Percentiles rank a stretch among this genome's conserved stretches.
phyloP scores from a whole-genome alignment of 2,329 filamentous ascomycete species.

The Fusarium heterosporum region DNA sequence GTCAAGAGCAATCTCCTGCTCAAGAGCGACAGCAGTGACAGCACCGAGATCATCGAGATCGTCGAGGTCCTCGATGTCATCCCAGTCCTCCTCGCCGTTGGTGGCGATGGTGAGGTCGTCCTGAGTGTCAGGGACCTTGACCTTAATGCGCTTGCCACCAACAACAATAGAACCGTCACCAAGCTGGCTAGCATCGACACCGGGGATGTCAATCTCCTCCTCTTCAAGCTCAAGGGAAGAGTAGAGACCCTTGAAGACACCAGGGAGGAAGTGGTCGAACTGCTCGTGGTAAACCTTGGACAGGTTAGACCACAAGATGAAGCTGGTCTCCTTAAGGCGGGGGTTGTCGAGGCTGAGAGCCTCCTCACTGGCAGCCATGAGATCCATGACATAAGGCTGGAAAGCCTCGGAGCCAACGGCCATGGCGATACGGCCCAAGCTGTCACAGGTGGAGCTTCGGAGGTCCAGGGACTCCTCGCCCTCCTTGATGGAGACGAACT shows the following conservation, averaged over 20 bases:
- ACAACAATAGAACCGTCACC: constrained; percentile 82
- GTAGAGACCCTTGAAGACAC: constrained; percentile 83
- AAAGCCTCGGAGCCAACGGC: constrained; percentile 89
- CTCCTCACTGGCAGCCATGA: constrained; percentile 94
- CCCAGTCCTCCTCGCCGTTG: constrained; percentile 65
- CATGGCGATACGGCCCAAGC: constrained; percentile 90
- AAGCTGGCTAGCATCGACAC: constrained; percentile 66
- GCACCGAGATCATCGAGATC: constrained; percentile 87
- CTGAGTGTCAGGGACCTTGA: constrained; percentile 68
- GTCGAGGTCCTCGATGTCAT: constrained; percentile 80
- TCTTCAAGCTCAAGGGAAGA: constrained; percentile 88
- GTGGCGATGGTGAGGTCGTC: constrained; percentile 67
- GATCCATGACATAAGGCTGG: constrained; percentile 87
- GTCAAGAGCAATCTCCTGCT: constrained; percentile 97
- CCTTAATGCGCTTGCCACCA: constrained; percentile 86
- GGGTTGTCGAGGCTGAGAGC: constrained; percentile 89
- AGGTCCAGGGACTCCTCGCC: constrained; percentile 91
- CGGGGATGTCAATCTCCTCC: constrained; percentile 84
- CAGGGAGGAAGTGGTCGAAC: constrained; percentile 81
- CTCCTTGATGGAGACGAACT: constrained; percentile 87
- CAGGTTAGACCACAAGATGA: constrained; percentile 95
- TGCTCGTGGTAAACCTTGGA: constrained; percentile 92
- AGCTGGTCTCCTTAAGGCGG: constrained; percentile 93
- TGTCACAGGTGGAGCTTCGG: constrained; percentile 89
- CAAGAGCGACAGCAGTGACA: constrained; percentile 88